Evolutionary conservation across 371 early-diverging fungal species (phyloP), one percentile per base, ranked within the genome.

Genomic region (Mortierella sp.): DNA sequence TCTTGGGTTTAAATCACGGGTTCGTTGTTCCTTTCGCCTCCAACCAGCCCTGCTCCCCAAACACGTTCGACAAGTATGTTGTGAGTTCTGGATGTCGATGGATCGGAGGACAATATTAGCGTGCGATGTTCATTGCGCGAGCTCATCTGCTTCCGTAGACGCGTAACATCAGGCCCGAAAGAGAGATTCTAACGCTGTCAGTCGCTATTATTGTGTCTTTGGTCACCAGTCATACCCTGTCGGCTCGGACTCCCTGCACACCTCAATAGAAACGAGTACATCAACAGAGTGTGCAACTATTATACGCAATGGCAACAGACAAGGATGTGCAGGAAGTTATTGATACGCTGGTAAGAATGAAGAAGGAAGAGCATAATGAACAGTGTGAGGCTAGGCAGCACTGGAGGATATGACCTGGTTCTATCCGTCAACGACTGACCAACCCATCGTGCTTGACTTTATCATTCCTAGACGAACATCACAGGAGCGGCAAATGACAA

Each of bases 311-410:
- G 61, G 52, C 61, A 6, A 56, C 61, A 27, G 52, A 64, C 34
- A 61, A 61, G 30, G 71, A 64, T 12, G 66, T 71, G n/a, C 72
- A 65, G 42, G 72, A 65, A 30, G 66, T 60, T 16, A 13, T 71
- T 47, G 61, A 71, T 23, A 71, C 54, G 18, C 58, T 71, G 55
- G 72, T 71, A 58, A 56, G 72, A 28, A 59, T 28, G 8, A 19
- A 42, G 8, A 8, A 13, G 31, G 43, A 24, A n/a, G 4, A 26
- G 43, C 8, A 41, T 12, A 13, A 38, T 18, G 6, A 59, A n/a
- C n/a, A n/a, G n/a, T n/a, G n/a, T n/a, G n/a, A n/a, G n/a, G n/a
- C n/a, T n/a, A n/a, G n/a, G n/a, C n/a, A n/a, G n/a, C n/a, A n/a
- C n/a, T n/a, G n/a, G n/a, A n/a, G n/a, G n/a, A n/a, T n/a, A n/a